Evolutionary conservation across 179 eudicot species (phyloP).

Genomic region (Vitellaria paradoxa): DNA sequence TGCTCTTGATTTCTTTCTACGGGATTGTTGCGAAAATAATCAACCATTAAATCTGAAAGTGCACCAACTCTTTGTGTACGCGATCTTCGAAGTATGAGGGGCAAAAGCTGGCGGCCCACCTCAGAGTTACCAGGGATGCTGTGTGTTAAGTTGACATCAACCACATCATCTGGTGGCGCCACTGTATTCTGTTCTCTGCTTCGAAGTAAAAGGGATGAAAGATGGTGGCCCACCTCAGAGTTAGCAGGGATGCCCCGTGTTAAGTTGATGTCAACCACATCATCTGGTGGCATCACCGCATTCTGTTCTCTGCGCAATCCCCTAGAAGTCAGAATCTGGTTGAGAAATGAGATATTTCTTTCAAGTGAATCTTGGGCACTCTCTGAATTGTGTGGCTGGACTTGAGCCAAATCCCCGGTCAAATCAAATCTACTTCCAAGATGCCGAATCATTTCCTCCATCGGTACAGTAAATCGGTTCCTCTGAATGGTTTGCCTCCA

Average conservation of each 20-base stretch:
- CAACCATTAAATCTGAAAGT: constrained; percentile 29
- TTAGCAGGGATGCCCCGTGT: constrained; percentile 38
- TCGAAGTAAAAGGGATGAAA: constrained; percentile 46
- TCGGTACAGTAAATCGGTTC: constrained; percentile 55
- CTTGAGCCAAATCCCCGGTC: constrained; percentile 47
- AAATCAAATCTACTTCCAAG: constrained; percentile 82
- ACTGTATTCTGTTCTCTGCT: constrained; percentile 46
- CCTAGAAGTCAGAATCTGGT: constrained; percentile 57
- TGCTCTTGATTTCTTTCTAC: constrained; percentile 55
- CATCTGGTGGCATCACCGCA: constrained; percentile 36
- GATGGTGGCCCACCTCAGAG: constrained; percentile 40
- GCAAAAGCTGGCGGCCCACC: constrained; percentile 42
- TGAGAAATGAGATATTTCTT: constrained; percentile 49
- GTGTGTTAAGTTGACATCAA: constrained; percentile 37
- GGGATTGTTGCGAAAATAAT: constrained; percentile 40
- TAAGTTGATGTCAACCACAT: constrained; percentile 39
- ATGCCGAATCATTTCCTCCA: constrained; percentile 90
- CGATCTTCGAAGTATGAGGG: constrained; percentile 53
- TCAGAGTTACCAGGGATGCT: constrained; percentile 39
- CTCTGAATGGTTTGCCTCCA: constrained; percentile 84
- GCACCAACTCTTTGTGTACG: constrained; percentile 42
- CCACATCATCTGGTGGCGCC: constrained; percentile 47
- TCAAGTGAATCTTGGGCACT: constrained; percentile 39
- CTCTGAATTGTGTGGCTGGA: constrained; percentile 37
- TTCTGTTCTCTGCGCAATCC: constrained; percentile 61